These are phyloP conservation scores for Globisporangium rhizosaccharum DNA, from an alignment of 352 stramenopile genomes.

Conservation along the genomic window DNA sequence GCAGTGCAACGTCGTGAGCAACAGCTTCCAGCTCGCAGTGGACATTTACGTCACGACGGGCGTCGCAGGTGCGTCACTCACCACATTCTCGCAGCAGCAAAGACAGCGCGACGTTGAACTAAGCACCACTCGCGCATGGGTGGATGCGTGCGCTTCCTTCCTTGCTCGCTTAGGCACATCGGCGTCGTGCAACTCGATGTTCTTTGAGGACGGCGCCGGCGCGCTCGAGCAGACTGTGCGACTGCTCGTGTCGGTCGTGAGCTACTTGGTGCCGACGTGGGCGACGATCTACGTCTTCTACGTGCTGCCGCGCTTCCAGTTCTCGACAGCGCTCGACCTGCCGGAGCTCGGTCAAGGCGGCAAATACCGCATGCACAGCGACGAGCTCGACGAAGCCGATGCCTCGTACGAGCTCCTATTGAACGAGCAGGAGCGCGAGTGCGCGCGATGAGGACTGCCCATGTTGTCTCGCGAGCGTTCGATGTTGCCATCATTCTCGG, in stretches of 20 bases:
- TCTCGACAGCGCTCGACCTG: constrained; percentile 51
- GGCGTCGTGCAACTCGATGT: constrained; percentile 58
- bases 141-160: background rate
- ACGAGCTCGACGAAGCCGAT: constrained; percentile 7
- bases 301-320: constrained; percentile 57
- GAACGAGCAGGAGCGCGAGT: constrained; percentile 17
- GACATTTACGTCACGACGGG: constrained; percentile 61
- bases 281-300: constrained; percentile 72
- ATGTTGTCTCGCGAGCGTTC: too few species aligned
- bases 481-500: too few species aligned
- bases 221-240: constrained; percentile 51
- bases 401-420: constrained; percentile 26
- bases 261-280: constrained; percentile 61
- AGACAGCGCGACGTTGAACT: constrained; percentile 11
- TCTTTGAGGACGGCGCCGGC: constrained; percentile 58
- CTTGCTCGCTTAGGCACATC: constrained; percentile 13
- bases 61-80: constrained; percentile 24
- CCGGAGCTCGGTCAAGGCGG: constrained; percentile 29
- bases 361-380: background rate
- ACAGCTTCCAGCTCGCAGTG: constrained; percentile 44
- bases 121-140: background rate
- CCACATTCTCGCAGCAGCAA: constrained; percentile 1
- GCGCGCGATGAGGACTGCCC: background rate
- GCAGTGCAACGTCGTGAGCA: constrained; percentile 65
- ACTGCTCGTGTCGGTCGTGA: constrained; percentile 40